A percentile compares a stretch with the other conserved stretches of the same genome.
Evolutionary conservation across 1,284 basidiomycete genomes (phyloP).

Genomic region (Cryptococcus amylolentus): DNA sequence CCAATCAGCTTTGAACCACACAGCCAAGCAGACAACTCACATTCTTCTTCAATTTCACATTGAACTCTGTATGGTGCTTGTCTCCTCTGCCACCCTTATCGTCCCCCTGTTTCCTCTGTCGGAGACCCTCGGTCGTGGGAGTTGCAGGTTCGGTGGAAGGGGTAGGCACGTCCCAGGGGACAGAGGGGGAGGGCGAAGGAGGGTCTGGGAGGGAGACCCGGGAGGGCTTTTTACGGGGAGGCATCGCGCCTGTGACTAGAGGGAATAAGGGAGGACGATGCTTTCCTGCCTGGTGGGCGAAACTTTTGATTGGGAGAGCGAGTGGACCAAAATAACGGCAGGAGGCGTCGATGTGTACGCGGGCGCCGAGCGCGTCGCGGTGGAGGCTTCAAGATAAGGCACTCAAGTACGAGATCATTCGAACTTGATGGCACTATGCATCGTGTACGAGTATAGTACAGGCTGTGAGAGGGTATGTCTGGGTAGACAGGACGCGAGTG

Average conservation of each 20-base stretch:
- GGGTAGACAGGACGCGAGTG: too few species aligned
- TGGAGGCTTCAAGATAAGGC: too few species aligned
- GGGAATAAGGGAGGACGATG: too few species aligned
- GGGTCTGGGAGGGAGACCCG: background rate
- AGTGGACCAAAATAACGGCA: too few species aligned
- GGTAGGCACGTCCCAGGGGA: background rate
- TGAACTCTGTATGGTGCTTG: slow-evolving; percentile 27
- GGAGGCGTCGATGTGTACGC: too few species aligned
- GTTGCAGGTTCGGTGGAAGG: background rate
- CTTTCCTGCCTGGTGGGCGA: too few species aligned
- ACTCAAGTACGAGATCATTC: too few species aligned
- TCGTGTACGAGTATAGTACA: too few species aligned
- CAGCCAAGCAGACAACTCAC: slow-evolving; percentile 17
- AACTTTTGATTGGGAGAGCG: too few species aligned
- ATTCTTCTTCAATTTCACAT: slow-evolving; percentile 35
- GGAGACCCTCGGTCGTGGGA: background rate
- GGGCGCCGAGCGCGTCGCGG: too few species aligned
- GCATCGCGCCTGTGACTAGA: background rate
- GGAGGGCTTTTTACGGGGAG: background rate
- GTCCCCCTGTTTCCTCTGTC: slow-evolving; percentile 7
- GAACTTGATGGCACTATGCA: too few species aligned
- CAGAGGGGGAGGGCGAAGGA: background rate
- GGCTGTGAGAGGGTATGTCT: too few species aligned
- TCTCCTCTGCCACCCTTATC: slow-evolving; percentile 15
- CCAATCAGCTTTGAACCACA: slow-evolving; percentile 1